Conservation (phyloP, 2,329 filamentous ascomycete species). For the Rhytidhysteron rufulum region DNA sequence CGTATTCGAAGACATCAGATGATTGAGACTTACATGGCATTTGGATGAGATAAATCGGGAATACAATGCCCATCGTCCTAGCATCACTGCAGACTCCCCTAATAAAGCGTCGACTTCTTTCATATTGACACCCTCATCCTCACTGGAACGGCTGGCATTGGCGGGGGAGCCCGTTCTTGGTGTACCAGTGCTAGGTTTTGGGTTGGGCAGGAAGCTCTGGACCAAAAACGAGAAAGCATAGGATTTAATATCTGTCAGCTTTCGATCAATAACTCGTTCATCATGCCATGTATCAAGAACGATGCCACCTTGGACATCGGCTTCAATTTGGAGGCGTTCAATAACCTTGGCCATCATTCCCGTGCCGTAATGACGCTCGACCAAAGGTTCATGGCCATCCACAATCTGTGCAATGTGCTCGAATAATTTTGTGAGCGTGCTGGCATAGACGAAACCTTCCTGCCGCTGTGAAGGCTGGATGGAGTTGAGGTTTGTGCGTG, state of each 20-base stretch:
- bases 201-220: conserved; percentile 79
- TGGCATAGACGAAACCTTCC: conserved; percentile 88
- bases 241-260: conserved; percentile 90
- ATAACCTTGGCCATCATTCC: conserved; percentile 95
- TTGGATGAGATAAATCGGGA: conserved; percentile 84
- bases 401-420: conserved; percentile 97
- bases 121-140: conserved; percentile 94
- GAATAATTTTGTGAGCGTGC: conserved; percentile 84
- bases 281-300: conserved; percentile 95
- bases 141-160: conserved; percentile 58
- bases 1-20: too few relatives aligned
- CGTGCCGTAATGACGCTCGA: conserved; percentile 88
- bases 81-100: conserved; percentile 86
- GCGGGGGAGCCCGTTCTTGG: conserved; percentile 76
- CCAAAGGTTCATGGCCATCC: conserved; percentile 82
- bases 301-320: conserved; percentile 93
- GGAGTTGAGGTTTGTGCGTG: conserved; percentile 74
- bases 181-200: conserved; percentile 59
- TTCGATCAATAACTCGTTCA: conserved; percentile 77
- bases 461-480: conserved; percentile 58
- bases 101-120: conserved; percentile 88
- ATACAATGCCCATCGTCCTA: conserved; percentile 90
- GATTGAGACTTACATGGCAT: conserved; percentile 61
- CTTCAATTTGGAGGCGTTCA: conserved; percentile 87
- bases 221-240: conserved; percentile 97